A percentile compares a stretch with the other conserved stretches of the same genome.
Conservation (phyloP, 805 yeast species). For the Starmerella sp. region DNA sequence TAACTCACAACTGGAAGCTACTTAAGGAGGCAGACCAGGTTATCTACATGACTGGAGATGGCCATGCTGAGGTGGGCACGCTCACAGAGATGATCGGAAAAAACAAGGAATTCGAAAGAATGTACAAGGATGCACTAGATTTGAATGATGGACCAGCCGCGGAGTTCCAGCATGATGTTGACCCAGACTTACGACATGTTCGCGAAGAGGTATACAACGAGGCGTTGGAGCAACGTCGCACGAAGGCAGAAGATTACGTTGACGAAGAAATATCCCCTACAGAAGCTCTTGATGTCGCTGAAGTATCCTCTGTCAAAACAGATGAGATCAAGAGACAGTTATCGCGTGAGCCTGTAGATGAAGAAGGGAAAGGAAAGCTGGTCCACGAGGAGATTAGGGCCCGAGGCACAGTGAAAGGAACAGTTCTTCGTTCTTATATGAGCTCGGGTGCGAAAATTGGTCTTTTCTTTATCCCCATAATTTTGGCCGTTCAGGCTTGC, state of each 20-base stretch:
- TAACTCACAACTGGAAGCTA: constrained; percentile 73
- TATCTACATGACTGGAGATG: constrained; percentile 51
- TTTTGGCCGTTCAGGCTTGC: constrained; percentile 25
- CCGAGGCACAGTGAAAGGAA: constrained; percentile 25
- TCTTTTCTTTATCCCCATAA: constrained; percentile 23
- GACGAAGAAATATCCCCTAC: not conserved
- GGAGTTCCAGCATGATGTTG: not conserved
- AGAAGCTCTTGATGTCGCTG: not conserved
- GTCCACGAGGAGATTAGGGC: constrained; percentile 28
- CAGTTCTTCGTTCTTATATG: constrained; percentile 45
- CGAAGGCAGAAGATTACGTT: constrained; percentile 1
- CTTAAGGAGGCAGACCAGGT: constrained; percentile 59
- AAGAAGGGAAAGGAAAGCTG: constrained; percentile 19
- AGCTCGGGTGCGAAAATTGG: constrained; percentile 32
- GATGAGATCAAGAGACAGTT: constrained; percentile 7
- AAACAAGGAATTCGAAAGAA: constrained; percentile 8
- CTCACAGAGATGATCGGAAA: constrained; percentile 38
- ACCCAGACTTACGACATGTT: constrained; percentile 18
- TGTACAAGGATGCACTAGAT: constrained; percentile 6
- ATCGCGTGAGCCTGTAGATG: constrained; percentile 9
- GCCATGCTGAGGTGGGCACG: constrained; percentile 50
- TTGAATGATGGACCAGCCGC: not conserved
- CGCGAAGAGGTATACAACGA: constrained; percentile 17
- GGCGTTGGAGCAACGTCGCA: constrained; percentile 10
- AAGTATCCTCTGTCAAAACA: not conserved